Evolutionary conservation across 2,329 filamentous ascomycete species (phyloP).

Genomic region (Clarireedia sp.): DNA sequence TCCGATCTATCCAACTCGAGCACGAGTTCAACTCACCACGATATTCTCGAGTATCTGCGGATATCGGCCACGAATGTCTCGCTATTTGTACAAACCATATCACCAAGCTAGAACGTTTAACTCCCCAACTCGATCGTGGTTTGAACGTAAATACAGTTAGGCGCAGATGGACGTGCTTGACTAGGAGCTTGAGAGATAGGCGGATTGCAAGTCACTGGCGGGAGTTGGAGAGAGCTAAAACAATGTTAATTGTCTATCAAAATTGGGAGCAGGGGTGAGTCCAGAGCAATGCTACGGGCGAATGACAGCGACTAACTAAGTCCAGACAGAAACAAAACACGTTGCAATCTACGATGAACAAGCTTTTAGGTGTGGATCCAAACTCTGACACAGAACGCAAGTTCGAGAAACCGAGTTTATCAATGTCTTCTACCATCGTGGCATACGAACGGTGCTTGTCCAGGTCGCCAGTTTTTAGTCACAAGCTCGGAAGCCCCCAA

Average conservation of each 20-base stretch:
- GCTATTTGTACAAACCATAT: background rate
- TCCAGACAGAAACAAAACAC: background rate
- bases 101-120: background rate
- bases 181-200: conserved; percentile 1
- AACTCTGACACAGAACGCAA: background rate
- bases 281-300: background rate
- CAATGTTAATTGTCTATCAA: conserved; percentile 1
- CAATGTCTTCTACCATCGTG: background rate
- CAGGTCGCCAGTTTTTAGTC: no score
- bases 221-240: conserved; percentile 4
- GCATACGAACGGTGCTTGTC: background rate
- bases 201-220: background rate
- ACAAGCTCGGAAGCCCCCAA: no score
- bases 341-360: background rate
- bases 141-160: background rate
- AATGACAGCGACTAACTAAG: background rate
- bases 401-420: background rate
- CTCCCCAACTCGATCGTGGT: background rate
- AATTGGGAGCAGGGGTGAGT: background rate
- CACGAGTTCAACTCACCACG: background rate
- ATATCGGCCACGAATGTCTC: background rate
- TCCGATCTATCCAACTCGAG: background rate
- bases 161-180: conserved; percentile 5
- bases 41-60: background rate
- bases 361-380: background rate